Evolutionary conservation across 2,329 filamentous ascomycete genomes (phyloP), one percentile per base, ranked within the genome.

Genomic region (Dichotomopilus funicola): DNA sequence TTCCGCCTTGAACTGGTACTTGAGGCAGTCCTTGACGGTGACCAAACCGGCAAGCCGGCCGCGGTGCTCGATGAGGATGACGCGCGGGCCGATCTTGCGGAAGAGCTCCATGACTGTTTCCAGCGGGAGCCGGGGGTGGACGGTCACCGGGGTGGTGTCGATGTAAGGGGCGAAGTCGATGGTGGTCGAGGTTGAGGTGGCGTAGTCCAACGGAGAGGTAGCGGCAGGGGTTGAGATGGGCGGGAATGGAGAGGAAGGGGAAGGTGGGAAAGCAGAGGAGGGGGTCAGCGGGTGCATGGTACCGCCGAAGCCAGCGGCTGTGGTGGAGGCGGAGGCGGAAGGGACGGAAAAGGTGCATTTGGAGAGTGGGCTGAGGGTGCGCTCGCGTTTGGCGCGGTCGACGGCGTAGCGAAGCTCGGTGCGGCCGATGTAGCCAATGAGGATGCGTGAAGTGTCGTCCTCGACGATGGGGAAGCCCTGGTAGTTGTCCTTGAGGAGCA

Each of bases 71-170:
- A 96, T 87, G 3, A 99, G 78, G 49, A 99, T 92, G 5, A 96
- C 91, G 1, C 94, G 83, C 0, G 92, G 94, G 0, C 94, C 94
- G 69, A 99, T 95, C 74, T 97, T 99, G 70, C 92, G 92, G 77
- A 99, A 99, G 9, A 99, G 78, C 67, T 99, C 94, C 91, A 99
- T 96, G 36, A 95, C 92, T 0, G 94, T 99, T 72, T 99, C 94
- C 0, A 99, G 82, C 0, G 92, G 88, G 0, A 97, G 82, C 1
- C 90, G 85, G 0, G 94, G 94, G 67, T 99, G 94, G 1, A 91
- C 91, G 0, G 91, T 88, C 1, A 99, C 82, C 0, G 94, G 94
- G 0, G 91, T 95, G 7, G 86, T 80, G 68, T 99, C 92, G 51
- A 96, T 86, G 67, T 92, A 97, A 48, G 88, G 85, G 64, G 85